A percentile compares a stretch with the other conserved stretches of the same genome.
Evolutionary conservation across 768 basidiomycete genomes (phyloP).

Genomic region (Arthromyces matolae): DNA sequence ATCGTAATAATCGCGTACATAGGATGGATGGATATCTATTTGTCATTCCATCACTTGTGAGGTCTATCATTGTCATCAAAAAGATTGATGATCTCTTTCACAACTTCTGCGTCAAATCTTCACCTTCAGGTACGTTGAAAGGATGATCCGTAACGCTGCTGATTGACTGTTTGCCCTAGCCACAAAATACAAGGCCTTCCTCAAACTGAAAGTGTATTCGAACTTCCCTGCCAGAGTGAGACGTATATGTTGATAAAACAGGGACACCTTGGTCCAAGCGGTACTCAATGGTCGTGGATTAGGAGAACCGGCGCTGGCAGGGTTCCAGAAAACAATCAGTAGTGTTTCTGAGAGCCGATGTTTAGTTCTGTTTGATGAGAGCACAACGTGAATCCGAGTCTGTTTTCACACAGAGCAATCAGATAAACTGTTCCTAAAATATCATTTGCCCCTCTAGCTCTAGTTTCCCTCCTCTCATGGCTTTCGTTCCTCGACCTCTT

Average conservation of each 20-base stretch:
- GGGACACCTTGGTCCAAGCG: background rate
- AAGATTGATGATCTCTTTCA: no score
- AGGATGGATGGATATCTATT: background rate
- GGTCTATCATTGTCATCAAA: no score
- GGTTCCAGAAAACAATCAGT: background rate
- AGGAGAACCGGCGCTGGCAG: background rate
- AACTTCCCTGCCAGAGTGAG: no score
- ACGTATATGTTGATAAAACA: no score
- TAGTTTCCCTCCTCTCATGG: background rate
- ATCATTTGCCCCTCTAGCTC: no score
- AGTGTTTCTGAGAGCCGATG: constrained; percentile 7
- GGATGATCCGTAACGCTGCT: background rate
- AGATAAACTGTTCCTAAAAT: no score
- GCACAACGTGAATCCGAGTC: background rate
- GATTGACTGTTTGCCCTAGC: background rate
- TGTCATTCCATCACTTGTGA: background rate
- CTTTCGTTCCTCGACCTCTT: no score
- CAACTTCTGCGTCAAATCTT: no score
- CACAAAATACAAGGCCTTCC: constrained; percentile 5
- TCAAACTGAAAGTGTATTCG: background rate
- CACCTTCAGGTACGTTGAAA: background rate
- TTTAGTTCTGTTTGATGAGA: background rate
- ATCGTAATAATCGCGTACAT: background rate
- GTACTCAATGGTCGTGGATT: background rate
- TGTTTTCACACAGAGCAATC: no score